phyloP scores from a whole-genome alignment of 352 stramenopile genomes.

The Globisporangium paroecandrum region DNA sequence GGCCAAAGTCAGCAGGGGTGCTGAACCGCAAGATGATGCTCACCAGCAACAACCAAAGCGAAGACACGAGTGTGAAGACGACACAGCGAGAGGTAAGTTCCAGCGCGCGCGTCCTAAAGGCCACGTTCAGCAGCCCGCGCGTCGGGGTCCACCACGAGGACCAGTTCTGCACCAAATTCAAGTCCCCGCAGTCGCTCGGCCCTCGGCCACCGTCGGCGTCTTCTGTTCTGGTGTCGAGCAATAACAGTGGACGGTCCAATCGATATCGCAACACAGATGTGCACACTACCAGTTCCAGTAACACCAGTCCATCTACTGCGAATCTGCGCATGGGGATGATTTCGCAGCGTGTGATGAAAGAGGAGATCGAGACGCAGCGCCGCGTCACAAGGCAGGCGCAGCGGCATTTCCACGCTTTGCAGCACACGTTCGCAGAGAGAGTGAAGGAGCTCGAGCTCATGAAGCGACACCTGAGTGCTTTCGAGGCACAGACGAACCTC shows the following conservation, averaged over 20 bases:
- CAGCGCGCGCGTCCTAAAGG: not conserved
- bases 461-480: slow-evolving; percentile 31
- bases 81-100: not conserved
- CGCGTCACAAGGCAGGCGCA: slow-evolving; percentile 40
- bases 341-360: slow-evolving; percentile 37
- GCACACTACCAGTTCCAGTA: not conserved
- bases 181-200: slow-evolving; percentile 1
- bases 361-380: slow-evolving; percentile 60
- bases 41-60: not conserved
- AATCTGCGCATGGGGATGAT: slow-evolving; percentile 15
- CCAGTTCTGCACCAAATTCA: slow-evolving; percentile 17
- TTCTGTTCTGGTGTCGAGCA: not conserved
- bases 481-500: slow-evolving; percentile 14
- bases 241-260: not conserved
- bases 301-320: not conserved
- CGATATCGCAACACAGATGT: not conserved
- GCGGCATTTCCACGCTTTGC: slow-evolving; percentile 39
- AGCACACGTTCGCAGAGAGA: slow-evolving; percentile 29
- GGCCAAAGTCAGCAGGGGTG: slow-evolving; percentile 11
- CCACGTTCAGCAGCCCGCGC: slow-evolving; percentile 12
- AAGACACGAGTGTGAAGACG: not conserved
- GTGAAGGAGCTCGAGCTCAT: slow-evolving; percentile 37
- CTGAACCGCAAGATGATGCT: not conserved
- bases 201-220: slow-evolving; percentile 11
- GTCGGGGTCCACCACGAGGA: slow-evolving; percentile 8